These are phyloP conservation scores for Casaregolazyma suthepensis DNA, from an alignment of 1,139 yeast species.

Conservation along the genomic window DNA sequence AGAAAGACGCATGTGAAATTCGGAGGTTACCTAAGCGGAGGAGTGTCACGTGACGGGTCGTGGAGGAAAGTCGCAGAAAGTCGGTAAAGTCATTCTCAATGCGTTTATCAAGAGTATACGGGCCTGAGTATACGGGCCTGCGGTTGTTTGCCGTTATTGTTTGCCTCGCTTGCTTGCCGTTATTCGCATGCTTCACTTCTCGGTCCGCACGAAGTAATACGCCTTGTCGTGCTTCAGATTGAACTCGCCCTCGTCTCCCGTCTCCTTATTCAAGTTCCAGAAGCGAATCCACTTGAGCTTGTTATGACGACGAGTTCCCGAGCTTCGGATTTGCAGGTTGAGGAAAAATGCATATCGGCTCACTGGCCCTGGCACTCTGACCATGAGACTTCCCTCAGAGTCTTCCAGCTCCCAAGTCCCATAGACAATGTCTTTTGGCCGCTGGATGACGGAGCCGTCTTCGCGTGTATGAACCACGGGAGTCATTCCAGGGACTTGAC, in stretches of 20 bases:
- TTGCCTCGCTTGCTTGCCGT: too few species aligned
- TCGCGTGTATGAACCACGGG: slow-evolving; percentile 16
- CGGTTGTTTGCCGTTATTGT: too few species aligned
- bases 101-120: too few species aligned
- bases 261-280: slow-evolving; percentile 47
- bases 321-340: slow-evolving; percentile 47
- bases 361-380: slow-evolving; percentile 54
- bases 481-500: slow-evolving; percentile 12
- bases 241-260: slow-evolving; percentile 49
- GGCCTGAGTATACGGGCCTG: too few species aligned
- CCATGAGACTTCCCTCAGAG: slow-evolving; percentile 46
- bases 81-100: too few species aligned
- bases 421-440: slow-evolving; percentile 31
- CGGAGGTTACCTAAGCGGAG: background rate
- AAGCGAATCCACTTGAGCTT: slow-evolving; percentile 64
- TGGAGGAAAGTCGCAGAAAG: too few species aligned
- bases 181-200: too few species aligned
- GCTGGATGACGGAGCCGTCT: slow-evolving; percentile 22
- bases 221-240: slow-evolving; percentile 66
- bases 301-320: slow-evolving; percentile 56
- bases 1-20: background rate
- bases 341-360: slow-evolving; percentile 60
- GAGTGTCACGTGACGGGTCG: background rate
- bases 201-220: slow-evolving; percentile 45
- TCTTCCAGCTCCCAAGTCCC: slow-evolving; percentile 49